Evolutionary conservation across 2,329 filamentous ascomycete genomes (phyloP).

Genomic region (Arthrinium puccinioides): DNA sequence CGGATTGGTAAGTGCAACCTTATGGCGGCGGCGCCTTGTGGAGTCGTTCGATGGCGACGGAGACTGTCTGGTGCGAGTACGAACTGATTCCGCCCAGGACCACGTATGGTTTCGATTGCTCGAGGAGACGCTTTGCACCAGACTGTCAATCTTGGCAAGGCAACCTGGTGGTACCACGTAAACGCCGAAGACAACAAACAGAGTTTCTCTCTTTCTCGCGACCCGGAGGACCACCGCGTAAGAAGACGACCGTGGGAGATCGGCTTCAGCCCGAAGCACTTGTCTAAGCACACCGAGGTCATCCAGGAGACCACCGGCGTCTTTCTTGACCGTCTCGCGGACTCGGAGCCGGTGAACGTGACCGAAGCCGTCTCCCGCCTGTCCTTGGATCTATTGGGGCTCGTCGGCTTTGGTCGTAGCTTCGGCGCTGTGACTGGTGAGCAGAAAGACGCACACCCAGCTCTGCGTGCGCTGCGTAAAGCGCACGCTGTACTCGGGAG

Average conservation of each 20-base stretch:
- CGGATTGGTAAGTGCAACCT: conserved; percentile 3
- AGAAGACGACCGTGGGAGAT: conserved; percentile 7
- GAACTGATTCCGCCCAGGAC: too few relatives aligned
- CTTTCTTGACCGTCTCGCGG: neutral
- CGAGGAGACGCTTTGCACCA: conserved; percentile 5
- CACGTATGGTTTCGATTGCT: conserved; percentile 5
- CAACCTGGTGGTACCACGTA: conserved; percentile 4
- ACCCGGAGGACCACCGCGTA: conserved; percentile 5
- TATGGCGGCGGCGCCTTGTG: neutral
- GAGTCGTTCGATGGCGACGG: neutral
- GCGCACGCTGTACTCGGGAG: conserved; percentile 3
- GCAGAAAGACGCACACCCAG: conserved; percentile 2
- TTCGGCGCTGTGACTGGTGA: conserved; percentile 1
- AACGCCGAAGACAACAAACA: conserved; percentile 3
- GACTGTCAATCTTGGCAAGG: conserved; percentile 3
- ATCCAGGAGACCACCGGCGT: conserved; percentile 6
- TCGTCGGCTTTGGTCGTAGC: conserved; percentile 5
- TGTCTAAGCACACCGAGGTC: conserved; percentile 1
- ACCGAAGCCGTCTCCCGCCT: conserved; percentile 1
- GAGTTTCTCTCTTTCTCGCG: conserved; percentile 5
- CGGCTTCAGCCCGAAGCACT: conserved; percentile 4
- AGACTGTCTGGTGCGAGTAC: neutral
- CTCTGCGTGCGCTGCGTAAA: conserved; percentile 1
- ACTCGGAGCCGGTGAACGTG: neutral
- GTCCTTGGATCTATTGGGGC: conserved; percentile 6